A percentile compares a stretch with the other conserved stretches of the same genome.
These are phyloP conservation scores for Paecilomyces niveus DNA, from an alignment of 2,329 filamentous ascomycete genomes.

Conservation along the genomic window DNA sequence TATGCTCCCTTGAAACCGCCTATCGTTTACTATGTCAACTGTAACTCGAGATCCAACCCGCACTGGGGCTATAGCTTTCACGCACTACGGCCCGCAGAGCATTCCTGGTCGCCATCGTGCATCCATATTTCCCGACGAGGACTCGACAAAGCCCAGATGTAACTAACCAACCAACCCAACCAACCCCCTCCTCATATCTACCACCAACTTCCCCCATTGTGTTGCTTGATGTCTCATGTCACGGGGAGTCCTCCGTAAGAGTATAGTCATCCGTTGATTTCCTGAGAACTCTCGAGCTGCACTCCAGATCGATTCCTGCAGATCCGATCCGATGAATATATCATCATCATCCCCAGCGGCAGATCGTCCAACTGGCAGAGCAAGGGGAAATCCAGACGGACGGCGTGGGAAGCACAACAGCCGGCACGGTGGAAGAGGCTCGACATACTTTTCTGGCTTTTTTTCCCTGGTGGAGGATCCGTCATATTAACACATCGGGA, in stretches of 20 bases:
- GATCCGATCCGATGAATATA: neutral
- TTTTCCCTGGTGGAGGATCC: constrained; percentile 28
- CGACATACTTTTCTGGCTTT: constrained; percentile 6
- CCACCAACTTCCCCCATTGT: neutral
- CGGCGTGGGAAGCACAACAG: neutral
- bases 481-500: constrained; percentile 36
- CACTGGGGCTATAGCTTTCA: neutral
- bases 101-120: neutral
- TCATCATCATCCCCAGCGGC: neutral
- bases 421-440: neutral
- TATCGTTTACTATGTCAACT: neutral
- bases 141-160: neutral
- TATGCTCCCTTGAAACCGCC: neutral
- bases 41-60: neutral
- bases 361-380: neutral
- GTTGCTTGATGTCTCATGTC: too few species aligned
- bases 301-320: neutral
- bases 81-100: neutral
- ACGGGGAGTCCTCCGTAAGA: too few species aligned
- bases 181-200: neutral
- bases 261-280: too few species aligned
- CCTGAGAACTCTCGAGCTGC: neutral
- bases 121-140: neutral
- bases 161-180: neutral
- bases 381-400: neutral